These are phyloP conservation scores for Flueggea neowawraea DNA, from an alignment of 441 rosid species.

Conservation along the genomic window DNA sequence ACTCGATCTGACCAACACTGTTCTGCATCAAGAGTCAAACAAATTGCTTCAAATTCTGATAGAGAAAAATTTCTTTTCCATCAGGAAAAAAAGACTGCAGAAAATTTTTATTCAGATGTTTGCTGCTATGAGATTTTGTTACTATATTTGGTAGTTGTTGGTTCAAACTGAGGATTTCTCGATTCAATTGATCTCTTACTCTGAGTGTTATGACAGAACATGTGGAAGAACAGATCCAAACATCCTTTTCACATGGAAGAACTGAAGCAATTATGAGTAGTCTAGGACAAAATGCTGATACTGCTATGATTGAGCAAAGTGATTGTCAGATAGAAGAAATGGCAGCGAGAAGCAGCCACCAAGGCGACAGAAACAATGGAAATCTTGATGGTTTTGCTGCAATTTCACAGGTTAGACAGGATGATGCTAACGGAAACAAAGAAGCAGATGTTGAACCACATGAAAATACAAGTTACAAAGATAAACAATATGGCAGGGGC, in stretches of 20 bases:
- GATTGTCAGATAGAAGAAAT: constrained; percentile 19
- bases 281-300: constrained; percentile 32
- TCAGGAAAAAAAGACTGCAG: no score
- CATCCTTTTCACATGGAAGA: constrained; percentile 29
- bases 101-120: no score
- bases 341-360: constrained; percentile 12
- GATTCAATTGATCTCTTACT: background rate
- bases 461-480: constrained; percentile 1
- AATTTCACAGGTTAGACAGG: constrained; percentile 7
- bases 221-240: constrained; percentile 18
- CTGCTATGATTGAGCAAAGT: constrained; percentile 12
- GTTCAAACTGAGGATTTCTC: background rate
- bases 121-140: no score
- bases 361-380: constrained; percentile 14
- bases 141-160: background rate
- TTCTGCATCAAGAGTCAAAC: constrained; percentile 22
- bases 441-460: constrained; percentile 9
- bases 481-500: background rate
- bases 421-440: constrained; percentile 14
- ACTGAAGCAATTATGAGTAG: constrained; percentile 41
- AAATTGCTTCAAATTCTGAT: constrained; percentile 35
- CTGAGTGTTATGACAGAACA: constrained; percentile 14
- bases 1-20: constrained; percentile 19
- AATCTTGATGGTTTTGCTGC: constrained; percentile 17
- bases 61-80: constrained; percentile 2